Evolutionary conservation across 805 yeast species (phyloP).

Genomic region (Sugiyamaella chiloensis): DNA sequence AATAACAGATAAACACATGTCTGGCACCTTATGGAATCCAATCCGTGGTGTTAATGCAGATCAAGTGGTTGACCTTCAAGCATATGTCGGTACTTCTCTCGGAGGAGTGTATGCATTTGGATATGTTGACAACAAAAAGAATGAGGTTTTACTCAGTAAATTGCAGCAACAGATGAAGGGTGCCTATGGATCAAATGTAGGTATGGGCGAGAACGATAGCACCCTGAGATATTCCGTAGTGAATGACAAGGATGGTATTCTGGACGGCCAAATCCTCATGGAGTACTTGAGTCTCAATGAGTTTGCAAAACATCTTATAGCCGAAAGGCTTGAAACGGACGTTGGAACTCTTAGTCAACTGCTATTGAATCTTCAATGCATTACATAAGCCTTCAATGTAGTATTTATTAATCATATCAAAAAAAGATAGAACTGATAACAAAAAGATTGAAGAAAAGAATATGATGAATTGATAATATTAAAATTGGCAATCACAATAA

Average conservation of each 20-base stretch:
- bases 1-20: neutral
- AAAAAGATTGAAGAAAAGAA: too few relatives aligned
- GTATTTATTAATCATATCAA: neutral
- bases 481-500: too few relatives aligned
- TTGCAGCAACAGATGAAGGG: neutral
- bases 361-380: neutral
- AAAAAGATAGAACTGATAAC: neutral
- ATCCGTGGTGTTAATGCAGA: neutral
- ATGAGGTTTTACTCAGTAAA: neutral
- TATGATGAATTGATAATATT: too few relatives aligned
- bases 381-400: neutral
- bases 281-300: neutral
- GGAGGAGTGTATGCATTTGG: conserved; percentile 5
- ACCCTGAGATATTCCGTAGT: neutral
- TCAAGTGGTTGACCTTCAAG: neutral
- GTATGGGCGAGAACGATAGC: neutral
- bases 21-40: conserved; percentile 4
- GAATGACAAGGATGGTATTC: neutral
- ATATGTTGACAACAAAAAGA: neutral
- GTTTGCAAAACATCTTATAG: neutral
- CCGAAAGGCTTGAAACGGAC: neutral
- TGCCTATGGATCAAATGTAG: neutral
- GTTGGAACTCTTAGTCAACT: neutral
- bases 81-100: conserved; percentile 4
- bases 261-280: neutral